Percentiles rank a stretch among this genome's conserved stretches.
Evolutionary conservation across 2,329 filamentous ascomycete genomes (phyloP).

Genomic region (Phialophora tarda): DNA sequence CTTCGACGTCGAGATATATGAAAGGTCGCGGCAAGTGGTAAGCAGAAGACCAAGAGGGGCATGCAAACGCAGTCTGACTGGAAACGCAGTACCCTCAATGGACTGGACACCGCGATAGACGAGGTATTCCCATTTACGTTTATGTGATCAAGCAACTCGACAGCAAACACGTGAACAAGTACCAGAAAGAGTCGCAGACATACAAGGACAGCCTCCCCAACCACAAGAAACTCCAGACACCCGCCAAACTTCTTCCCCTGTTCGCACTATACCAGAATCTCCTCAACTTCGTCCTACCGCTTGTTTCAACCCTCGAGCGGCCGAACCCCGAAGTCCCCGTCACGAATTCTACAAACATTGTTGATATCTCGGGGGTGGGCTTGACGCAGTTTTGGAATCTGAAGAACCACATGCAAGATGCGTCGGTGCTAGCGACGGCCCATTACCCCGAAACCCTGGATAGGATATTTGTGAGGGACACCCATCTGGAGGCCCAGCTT

Average conservation of each 20-base stretch:
- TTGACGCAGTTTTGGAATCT: conserved; percentile 96
- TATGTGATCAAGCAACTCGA: conserved; percentile 86
- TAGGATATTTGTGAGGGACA: conserved; percentile 67
- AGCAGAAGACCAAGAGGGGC: conserved; percentile 38
- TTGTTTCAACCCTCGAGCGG: conserved; percentile 79
- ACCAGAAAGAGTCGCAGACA: conserved; percentile 66
- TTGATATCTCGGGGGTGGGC: conserved; percentile 86
- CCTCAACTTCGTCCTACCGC: conserved; percentile 81
- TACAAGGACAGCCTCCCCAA: conserved; percentile 46
- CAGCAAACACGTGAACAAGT: conserved; percentile 77
- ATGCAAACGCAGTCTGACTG: conserved; percentile 7
- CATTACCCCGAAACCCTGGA: conserved; percentile 95
- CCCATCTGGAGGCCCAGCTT: neutral
- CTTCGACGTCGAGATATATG: conserved; percentile 83
- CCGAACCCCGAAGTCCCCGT: conserved; percentile 80
- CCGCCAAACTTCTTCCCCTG: conserved; percentile 78
- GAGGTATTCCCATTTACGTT: conserved; percentile 90
- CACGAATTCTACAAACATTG: conserved; percentile 91
- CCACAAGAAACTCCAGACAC: conserved; percentile 63
- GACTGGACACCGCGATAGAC: conserved; percentile 86
- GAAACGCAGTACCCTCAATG: conserved; percentile 68
- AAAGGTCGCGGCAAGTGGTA: conserved; percentile 75
- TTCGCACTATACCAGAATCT: conserved; percentile 95
- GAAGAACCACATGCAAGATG: conserved; percentile 91
- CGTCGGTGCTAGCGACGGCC: conserved; percentile 83